Conservation (phyloP, 2,329 filamentous ascomycete genomes). For the Parastagonospora nodorum region DNA sequence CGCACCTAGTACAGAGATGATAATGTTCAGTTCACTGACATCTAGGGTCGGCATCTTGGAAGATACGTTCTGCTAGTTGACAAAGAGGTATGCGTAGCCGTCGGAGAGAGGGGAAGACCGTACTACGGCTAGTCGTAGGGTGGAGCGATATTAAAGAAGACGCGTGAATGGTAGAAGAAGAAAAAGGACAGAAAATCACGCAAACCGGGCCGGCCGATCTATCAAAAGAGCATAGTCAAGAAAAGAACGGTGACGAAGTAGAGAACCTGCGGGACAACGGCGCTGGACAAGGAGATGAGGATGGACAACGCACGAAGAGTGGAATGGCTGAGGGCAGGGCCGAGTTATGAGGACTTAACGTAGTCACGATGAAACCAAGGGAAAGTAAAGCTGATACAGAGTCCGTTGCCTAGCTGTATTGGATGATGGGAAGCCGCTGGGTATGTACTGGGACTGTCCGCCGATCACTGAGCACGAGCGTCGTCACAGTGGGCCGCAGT, state of each 20-base stretch:
- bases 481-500: not conserved
- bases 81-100: not conserved
- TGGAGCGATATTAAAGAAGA: not conserved
- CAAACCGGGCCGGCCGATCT: slow-evolving; percentile 7
- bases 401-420: slow-evolving; percentile 7
- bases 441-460: slow-evolving; percentile 1
- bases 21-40: slow-evolving; percentile 60
- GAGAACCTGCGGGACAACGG: not conserved
- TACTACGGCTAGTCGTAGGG: not conserved
- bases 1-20: slow-evolving; percentile 54
- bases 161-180: not conserved
- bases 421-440: not conserved
- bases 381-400: slow-evolving; percentile 8
- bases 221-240: slow-evolving; percentile 1
- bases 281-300: not conserved
- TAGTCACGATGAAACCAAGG: slow-evolving; percentile 3
- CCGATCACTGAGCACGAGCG: slow-evolving; percentile 6
- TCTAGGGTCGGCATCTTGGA: slow-evolving; percentile 54
- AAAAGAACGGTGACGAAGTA: not conserved
- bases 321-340: not conserved
- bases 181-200: not conserved
- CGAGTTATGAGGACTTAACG: slow-evolving; percentile 1
- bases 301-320: slow-evolving; percentile 1
- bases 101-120: too few relatives aligned
- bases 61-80: not conserved